These are phyloP conservation scores for Straminergon stramineum DNA, from an alignment of 225 moss, liverwort and hornwort genomes.

Conservation along the genomic window DNA sequence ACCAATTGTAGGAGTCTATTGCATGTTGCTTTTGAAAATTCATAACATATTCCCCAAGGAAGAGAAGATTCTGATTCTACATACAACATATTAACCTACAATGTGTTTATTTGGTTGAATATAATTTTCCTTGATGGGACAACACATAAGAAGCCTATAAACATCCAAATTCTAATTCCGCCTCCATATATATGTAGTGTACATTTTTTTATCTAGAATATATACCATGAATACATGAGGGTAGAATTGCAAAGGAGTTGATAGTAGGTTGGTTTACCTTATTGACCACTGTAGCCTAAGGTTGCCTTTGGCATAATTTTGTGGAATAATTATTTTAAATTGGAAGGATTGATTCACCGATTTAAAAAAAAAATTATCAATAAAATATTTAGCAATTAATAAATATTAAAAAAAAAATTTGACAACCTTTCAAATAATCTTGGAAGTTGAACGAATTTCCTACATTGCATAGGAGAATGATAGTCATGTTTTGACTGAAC, in stretches of 20 bases:
- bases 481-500: not conserved
- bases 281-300: not conserved
- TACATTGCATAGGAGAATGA: not conserved
- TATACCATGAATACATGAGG: fast-evolving
- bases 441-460: not conserved
- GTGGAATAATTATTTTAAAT: not conserved
- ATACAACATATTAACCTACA: no score
- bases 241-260: fast-evolving
- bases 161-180: not conserved
- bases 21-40: not conserved
- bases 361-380: no score
- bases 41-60: fast-evolving
- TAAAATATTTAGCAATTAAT: not conserved
- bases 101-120: not conserved
- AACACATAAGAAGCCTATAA: not conserved
- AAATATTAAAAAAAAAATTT: fast-evolving
- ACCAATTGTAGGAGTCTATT: not conserved
- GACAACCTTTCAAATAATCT: not conserved
- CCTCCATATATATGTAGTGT: not conserved
- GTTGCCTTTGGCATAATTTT: not conserved
- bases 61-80: not conserved
- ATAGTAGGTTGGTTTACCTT: not conserved
- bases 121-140: not conserved
- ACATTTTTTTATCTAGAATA: not conserved
- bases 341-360: fast-evolving